These are phyloP conservation scores for Fagopyrum homotropicum DNA, from an alignment of 148 eudicot genomes.

Conservation along the genomic window DNA sequence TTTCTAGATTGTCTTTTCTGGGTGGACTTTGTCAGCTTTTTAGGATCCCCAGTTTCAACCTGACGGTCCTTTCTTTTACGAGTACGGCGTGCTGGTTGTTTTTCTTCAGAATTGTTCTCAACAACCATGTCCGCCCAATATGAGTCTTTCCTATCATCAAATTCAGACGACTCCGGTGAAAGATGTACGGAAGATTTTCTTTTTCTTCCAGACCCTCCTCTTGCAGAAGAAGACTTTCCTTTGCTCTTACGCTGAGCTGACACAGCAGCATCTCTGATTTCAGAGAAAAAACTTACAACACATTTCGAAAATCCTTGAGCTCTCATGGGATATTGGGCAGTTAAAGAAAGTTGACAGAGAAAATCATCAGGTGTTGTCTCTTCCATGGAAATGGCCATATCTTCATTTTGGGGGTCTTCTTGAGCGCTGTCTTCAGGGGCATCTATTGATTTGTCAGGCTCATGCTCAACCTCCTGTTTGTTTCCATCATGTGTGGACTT, in stretches of 20 bases:
- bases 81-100: slow-evolving; percentile 36
- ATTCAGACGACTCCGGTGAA: slow-evolving; percentile 64
- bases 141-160: slow-evolving; percentile 83
- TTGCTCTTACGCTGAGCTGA: slow-evolving; percentile 26
- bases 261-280: slow-evolving; percentile 56
- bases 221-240: slow-evolving; percentile 22
- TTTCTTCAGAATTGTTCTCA: slow-evolving; percentile 60
- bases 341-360: slow-evolving; percentile 59
- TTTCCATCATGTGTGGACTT: slow-evolving; percentile 28
- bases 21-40: slow-evolving; percentile 35
- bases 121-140: slow-evolving; percentile 94
- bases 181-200: slow-evolving; percentile 38
- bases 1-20: slow-evolving; percentile 51
- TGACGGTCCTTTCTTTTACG: slow-evolving; percentile 42
- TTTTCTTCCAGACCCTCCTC: slow-evolving; percentile 46
- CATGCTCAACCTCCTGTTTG: slow-evolving; percentile 20
- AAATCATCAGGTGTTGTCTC: slow-evolving; percentile 47
- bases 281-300: slow-evolving; percentile 43
- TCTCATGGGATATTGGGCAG: slow-evolving; percentile 61
- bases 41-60: slow-evolving; percentile 28
- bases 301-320: slow-evolving; percentile 30
- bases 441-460: slow-evolving; percentile 30
- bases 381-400: slow-evolving; percentile 25
- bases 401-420: slow-evolving; percentile 27
- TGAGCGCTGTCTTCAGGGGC: slow-evolving; percentile 25